Evolutionary conservation across 257 asterid species (phyloP), one percentile per base, ranked within the genome.

Genomic region (Plantago major): DNA sequence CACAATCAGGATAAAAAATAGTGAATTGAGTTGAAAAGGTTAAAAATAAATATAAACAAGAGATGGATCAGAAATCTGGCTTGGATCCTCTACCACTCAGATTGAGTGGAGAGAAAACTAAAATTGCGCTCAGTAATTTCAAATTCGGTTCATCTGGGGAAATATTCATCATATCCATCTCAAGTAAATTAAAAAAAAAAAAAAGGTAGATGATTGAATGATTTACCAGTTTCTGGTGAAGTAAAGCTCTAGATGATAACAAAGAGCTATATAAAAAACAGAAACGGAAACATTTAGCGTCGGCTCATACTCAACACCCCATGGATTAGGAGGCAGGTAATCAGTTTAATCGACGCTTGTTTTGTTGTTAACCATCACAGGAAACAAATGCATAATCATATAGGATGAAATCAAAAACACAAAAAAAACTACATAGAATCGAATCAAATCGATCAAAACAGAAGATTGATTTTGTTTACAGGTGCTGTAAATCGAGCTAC

Each of bases 91-190:
- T 54, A 76, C 49, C n/a, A 67, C 12, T 48, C 15, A 9, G 10
- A 33, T 3, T 6, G 37, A 51, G 12, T 58, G 76, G 64, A 79
- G 74, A 73, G 75, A 76, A 59, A 60, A 49, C 13, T 33, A 30
- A n/a, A 61, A 26, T 62, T 74, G 96, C 95, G 80, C 86, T 76
- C 95, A 83, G 88, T 85, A 69, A 78, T 78, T 79, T 88, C 96
- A 88, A 73, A 79, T 68, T 83, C 96, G 96, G 75, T 63, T 88
- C 96, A 85, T 79, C 85, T 85, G 95, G 95, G 95, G 96, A 88
- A 88, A 88, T 52, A 42, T 0, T 70, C 68, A 85, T 88, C 95
- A 80, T 67, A 22, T 81, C 94, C 93, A 80, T 81, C 51, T 12
- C 18, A 5, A 12, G 17, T 3, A 33, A 3, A 33, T 33, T 33